phyloP scores from a whole-genome alignment of 768 basidiomycete species.

The Sarcodon aspratus region DNA sequence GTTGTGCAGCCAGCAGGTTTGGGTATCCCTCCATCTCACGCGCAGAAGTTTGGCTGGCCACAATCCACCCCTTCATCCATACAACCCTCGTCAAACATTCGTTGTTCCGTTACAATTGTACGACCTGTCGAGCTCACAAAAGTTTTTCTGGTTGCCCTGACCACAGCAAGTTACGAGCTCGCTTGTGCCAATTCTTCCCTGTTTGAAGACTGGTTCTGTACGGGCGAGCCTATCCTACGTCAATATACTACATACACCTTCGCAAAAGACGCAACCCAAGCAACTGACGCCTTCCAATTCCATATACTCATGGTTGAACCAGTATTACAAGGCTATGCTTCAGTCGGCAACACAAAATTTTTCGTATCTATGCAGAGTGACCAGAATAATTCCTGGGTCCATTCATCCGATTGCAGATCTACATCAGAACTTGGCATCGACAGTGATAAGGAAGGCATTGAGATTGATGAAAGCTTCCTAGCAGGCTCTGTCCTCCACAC shows the following conservation, averaged over 20 bases:
- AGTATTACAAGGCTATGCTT: conserved; percentile 56
- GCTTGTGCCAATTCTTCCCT: conserved; percentile 8
- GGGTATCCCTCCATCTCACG: not conserved
- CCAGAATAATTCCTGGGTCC: conserved; percentile 28
- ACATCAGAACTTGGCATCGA: not conserved
- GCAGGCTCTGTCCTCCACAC: conserved; percentile 33
- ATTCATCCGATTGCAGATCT: conserved; percentile 9
- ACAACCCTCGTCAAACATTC: not conserved
- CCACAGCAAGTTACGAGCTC: conserved; percentile 10
- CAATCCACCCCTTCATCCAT: not conserved
- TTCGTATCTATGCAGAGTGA: conserved; percentile 6
- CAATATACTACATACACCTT: conserved; percentile 23
- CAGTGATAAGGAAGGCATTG: conserved; percentile 24
- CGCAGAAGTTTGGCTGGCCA: not conserved
- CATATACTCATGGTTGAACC: conserved; percentile 55
- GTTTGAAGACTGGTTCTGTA: conserved; percentile 15
- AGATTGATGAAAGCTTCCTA: conserved; percentile 67
- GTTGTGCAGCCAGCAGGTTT: not conserved
- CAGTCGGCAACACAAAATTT: conserved; percentile 37
- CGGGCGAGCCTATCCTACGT: conserved; percentile 31
- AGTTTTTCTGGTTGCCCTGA: conserved; percentile 13
- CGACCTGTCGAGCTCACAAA: conserved; percentile 11
- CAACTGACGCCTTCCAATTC: conserved; percentile 21
- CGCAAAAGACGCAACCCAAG: conserved; percentile 7
- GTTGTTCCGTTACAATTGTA: conserved; percentile 4